Conservation (phyloP, 345 rosid genomes). For the Lepidium africanum region DNA sequence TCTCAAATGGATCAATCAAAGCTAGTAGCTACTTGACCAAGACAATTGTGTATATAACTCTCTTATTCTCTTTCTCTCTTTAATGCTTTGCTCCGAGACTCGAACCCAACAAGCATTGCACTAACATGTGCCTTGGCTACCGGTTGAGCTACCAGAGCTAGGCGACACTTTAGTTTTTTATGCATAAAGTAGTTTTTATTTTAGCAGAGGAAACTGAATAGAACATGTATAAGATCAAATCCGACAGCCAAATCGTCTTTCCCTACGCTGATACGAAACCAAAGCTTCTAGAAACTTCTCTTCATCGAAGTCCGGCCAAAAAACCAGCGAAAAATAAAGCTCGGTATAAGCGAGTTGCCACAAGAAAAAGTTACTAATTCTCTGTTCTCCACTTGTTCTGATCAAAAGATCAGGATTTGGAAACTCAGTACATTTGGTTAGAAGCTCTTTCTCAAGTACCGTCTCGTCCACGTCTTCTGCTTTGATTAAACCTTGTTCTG, state of each 20-base stretch:
- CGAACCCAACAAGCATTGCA: too few species aligned
- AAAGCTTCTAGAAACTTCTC: conserved; percentile 42
- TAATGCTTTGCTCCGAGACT: too few species aligned
- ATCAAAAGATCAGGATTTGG: conserved; percentile 61
- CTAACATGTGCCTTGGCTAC: too few species aligned
- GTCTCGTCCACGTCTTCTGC: conserved; percentile 48
- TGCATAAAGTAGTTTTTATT: too few species aligned
- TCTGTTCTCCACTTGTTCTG: conserved; percentile 63
- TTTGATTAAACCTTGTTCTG: conserved; percentile 33
- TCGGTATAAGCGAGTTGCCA: conserved; percentile 79
- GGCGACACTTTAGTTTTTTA: too few species aligned
- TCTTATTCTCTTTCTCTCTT: too few species aligned
- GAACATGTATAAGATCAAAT: neutral
- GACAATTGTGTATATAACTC: too few species aligned
- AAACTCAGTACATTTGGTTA: conserved; percentile 44
- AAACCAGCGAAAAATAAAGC: conserved; percentile 40
- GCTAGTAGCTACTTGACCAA: too few species aligned
- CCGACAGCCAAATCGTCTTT: conserved; percentile 50
- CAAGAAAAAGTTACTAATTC: conserved; percentile 69
- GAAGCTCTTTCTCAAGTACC: conserved; percentile 48
- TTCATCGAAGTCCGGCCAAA: conserved; percentile 77
- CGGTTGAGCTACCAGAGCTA: too few species aligned
- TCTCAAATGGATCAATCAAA: too few species aligned
- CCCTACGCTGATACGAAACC: conserved; percentile 46
- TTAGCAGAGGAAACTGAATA: neutral